Conservation (phyloP, 1,284 basidiomycete genomes). For the Sporisorium exsertum region DNA sequence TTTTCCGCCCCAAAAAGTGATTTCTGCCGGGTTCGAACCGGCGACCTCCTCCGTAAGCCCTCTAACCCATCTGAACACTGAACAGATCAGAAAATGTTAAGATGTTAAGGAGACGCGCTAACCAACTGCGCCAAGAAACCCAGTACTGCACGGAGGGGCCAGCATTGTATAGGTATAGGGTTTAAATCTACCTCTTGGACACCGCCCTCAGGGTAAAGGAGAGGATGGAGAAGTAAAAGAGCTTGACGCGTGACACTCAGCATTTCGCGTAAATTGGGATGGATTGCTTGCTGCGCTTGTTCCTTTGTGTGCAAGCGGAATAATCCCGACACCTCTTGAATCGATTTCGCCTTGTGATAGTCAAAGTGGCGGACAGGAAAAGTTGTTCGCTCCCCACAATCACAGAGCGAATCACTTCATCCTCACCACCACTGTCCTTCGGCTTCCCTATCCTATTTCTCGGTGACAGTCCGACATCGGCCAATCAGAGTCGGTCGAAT, state of each 20-base stretch:
- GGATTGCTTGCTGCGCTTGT: background rate
- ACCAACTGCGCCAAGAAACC: slow-evolving; percentile 57
- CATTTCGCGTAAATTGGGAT: slow-evolving; percentile 1
- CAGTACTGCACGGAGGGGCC: too few relatives aligned
- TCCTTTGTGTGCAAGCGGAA: slow-evolving; percentile 10
- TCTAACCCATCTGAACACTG: slow-evolving; percentile 45
- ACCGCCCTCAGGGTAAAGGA: background rate
- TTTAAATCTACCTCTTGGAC: too few relatives aligned
- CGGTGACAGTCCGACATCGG: background rate
- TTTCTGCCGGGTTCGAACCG: slow-evolving; percentile 59
- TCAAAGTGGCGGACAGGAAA: background rate
- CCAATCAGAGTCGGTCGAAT: too few relatives aligned
- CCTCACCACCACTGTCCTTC: background rate
- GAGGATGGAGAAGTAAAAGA: background rate
- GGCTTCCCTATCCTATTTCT: background rate
- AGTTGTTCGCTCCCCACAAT: background rate
- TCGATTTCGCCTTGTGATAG: background rate
- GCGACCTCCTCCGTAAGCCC: slow-evolving; percentile 57
- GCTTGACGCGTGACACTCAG: slow-evolving; percentile 8
- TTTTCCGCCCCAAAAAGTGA: slow-evolving; percentile 22
- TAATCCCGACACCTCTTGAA: slow-evolving; percentile 6
- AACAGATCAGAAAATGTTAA: slow-evolving; percentile 16
- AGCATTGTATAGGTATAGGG: too few relatives aligned
- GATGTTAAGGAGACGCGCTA: slow-evolving; percentile 58
- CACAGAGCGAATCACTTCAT: background rate